Percentiles rank a stretch among this genome's conserved stretches.
Conservation (phyloP, 2,329 filamentous ascomycete genomes). For the Colletotrichum lini region DNA sequence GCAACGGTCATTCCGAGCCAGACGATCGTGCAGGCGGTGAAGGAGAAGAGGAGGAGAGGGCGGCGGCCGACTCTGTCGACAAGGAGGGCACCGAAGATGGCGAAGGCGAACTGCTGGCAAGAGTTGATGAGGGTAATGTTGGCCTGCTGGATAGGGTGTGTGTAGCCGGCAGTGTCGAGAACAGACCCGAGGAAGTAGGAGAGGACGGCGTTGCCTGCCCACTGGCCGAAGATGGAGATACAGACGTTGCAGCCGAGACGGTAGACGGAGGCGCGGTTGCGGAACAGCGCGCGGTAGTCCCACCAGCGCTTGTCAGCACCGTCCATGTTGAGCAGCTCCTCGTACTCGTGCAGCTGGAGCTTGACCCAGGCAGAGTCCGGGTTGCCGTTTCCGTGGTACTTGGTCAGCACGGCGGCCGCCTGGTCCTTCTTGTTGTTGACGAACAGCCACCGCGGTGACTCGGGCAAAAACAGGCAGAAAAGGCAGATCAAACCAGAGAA, state of each 20-base stretch:
- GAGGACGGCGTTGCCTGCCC: constrained; percentile 57
- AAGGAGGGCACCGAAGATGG: constrained; percentile 63
- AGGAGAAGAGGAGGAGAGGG: constrained; percentile 65
- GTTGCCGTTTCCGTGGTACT: constrained; percentile 62
- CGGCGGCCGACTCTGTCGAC: constrained; percentile 67
- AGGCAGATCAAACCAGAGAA: constrained; percentile 58
- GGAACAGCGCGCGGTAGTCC: constrained; percentile 63
- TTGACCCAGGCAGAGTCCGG: constrained; percentile 61
- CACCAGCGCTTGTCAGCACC: constrained; percentile 63
- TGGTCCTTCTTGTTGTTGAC: constrained; percentile 55
- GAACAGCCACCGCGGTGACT: constrained; percentile 60
- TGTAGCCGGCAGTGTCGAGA: constrained; percentile 65
- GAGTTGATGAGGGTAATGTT: constrained; percentile 68
- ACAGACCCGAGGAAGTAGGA: constrained; percentile 67
- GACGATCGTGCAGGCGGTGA: constrained; percentile 62
- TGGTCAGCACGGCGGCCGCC: constrained; percentile 54
- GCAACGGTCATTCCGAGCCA: constrained; percentile 67
- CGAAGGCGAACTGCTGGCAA: constrained; percentile 64
- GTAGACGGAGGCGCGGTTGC: constrained; percentile 56
- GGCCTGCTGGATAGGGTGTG: constrained; percentile 54
- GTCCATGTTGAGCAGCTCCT: constrained; percentile 57
- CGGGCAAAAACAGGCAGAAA: constrained; percentile 55
- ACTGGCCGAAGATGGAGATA: constrained; percentile 62
- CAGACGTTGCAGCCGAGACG: constrained; percentile 61
- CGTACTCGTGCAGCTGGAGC: constrained; percentile 61